Base-by-base conservation (phyloP, 306 rosid genomes). In the Albizia julibrissin region DNA sequence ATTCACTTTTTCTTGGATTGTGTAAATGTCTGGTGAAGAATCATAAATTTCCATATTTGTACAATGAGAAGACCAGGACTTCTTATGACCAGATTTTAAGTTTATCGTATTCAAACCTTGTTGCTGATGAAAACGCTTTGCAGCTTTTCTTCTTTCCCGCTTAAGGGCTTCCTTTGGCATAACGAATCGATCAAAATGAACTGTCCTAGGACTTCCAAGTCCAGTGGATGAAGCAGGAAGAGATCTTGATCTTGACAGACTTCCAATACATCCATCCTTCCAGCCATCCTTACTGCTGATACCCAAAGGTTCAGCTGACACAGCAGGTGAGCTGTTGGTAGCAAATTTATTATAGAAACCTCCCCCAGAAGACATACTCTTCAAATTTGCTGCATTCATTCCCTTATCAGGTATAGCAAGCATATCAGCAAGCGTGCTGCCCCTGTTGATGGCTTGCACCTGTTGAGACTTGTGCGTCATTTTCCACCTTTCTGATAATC, bases 271-370 rank as follows among this genome's bases (percentile, higher is more conserved):
- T 46, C 84, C 92, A 82, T 90, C 91, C 91, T 90, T 95, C 99
- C 99, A 95, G 77, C 99, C 99, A 88, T 95, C 99, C 87, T 91
- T 90, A 74, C 98, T 95, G 88, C 99, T 95, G 82, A 95, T 95
- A 76, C 99, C 99, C 80, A 92, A 84, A 75, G 99, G 98, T 84
- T 90, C 94, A 73, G 76, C 87, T 68, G 75, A 50, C 67, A 86
- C 85, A 44, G 85, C 79, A 81, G 84, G 86, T 83, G 83, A 78
- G 74, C 86, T 87, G 14, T 87, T 83, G 74, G 68, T 74, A 42
- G 85, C 49, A 89, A 83, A 62, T 44, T 89, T 89, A 81, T 83
- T 78, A 52, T 74, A 49, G 58, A 76, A 83, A 79, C 88, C 87
- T 76, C 74, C 88, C 74, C 78, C 89, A 10, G 65, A 73, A 13